Evolutionary conservation across 306 rosid species (phyloP), one percentile per base, ranked within the genome.

Genomic region (Canavalia gladiata): DNA sequence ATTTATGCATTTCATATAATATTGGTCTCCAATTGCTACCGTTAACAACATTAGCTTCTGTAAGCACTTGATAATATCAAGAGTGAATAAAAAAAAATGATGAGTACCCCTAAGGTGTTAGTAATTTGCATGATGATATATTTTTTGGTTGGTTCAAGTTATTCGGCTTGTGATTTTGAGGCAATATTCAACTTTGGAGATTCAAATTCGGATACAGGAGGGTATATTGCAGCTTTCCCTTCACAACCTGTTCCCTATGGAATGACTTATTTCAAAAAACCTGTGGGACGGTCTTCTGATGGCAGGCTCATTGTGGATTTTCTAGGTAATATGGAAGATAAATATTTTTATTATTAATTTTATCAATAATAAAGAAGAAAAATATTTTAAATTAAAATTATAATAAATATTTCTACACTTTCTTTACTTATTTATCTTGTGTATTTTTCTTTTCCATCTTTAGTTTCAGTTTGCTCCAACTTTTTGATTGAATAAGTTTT

Each of bases 301-400:
- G 98, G 97, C 2, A 89, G 98, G 81, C 91, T 94, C 72, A 46
- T 91, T 33, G 8, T 92, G 33, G 97, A 94, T 82, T 94, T 94
- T 75, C 66, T 95, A 0, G 97, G 98, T 95, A 94, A 57, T 1
- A 3, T 1, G 9, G 25, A 18, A 18, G 25, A 18, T 6, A 41
- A n/a, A 41, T 31, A 51, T 51, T 12, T 50, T 51, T 51, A 51
- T 41, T 6, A 41, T 2, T 18, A 18, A 18, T 18, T 18, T 18
- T 18, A 18, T 18, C 25, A 18, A 18, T 18, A 18, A 18, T 18
- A 18, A 18, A 18, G 25, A 18, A 18, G 25, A 18, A 18, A 18
- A 18, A 18, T 18, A 18, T 18, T 18, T 18, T 18, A 18, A 18
- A 18, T 18, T 18, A 18, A 18, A 18, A 18, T 18, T 18, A 18